phyloP scores from a whole-genome alignment of 768 basidiomycete species.

The Trametes coccinea region DNA sequence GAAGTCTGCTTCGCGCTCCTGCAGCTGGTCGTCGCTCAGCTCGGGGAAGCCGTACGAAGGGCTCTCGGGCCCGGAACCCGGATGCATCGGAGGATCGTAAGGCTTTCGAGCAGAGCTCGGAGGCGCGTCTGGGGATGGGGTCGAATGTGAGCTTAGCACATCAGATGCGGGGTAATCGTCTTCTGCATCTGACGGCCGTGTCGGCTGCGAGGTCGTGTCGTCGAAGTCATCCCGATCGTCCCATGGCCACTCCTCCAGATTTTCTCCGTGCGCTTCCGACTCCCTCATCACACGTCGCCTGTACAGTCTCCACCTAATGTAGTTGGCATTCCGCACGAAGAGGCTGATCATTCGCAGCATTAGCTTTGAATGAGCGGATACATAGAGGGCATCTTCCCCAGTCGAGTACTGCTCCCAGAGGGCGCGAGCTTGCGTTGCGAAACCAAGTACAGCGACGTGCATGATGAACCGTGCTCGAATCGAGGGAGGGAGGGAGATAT shows the following conservation, averaged over 20 bases:
- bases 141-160: slow-evolving; percentile 11
- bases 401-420: slow-evolving; percentile 60
- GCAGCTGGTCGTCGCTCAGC: slow-evolving; percentile 27
- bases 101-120: neutral
- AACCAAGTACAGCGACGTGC: slow-evolving; percentile 46
- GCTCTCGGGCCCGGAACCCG: slow-evolving; percentile 1
- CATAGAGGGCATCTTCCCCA: slow-evolving; percentile 38
- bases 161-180: slow-evolving; percentile 20
- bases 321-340: slow-evolving; percentile 31
- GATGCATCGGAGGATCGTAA: neutral
- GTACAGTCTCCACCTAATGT: neutral
- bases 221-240: neutral
- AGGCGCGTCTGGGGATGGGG: slow-evolving; percentile 14
- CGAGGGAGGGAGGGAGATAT: slow-evolving; percentile 43
- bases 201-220: neutral
- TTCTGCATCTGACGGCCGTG: neutral
- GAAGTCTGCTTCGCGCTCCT: slow-evolving; percentile 21
- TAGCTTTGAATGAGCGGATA: slow-evolving; percentile 48
- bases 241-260: neutral
- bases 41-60: slow-evolving; percentile 2
- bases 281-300: neutral
- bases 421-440: slow-evolving; percentile 46
- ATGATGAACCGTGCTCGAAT: slow-evolving; percentile 53
- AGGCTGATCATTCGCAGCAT: slow-evolving; percentile 54
- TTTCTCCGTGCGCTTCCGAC: slow-evolving; percentile 10